Base-by-base conservation (phyloP, 1,284 basidiomycete species). In the Porodaedalea pini region DNA sequence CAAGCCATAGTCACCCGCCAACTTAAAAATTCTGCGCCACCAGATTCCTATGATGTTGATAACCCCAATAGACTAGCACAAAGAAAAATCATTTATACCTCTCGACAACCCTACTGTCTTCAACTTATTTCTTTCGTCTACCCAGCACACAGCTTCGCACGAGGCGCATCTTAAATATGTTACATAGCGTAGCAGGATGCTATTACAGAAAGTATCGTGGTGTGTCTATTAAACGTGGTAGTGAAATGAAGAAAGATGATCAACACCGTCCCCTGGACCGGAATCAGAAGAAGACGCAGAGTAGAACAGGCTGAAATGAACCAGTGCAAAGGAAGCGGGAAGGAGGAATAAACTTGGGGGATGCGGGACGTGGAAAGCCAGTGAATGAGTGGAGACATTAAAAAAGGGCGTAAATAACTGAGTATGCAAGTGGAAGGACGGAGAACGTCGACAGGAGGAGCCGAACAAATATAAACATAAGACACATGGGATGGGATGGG, bases 181-280 rank as follows among this genome's bases (percentile, higher is more conserved):
- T 57, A 57, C 50, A 57, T 57, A 57, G 40, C 19, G 41, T 57
- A 47, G 15, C 40, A 52, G 19, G 32, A 51, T 27, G 37, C 41
- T 8, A 39, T 36, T 32, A 17, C 37, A n/a, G 45, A 47, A 47
- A 47, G 31, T 11, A 17, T 47, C 45, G 25, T 47, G 25, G 31
- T 36, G 55, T 52, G 31, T 52, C 49, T 52, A 57, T n/a, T 47
- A 47, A 47, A 6, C 41, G 45, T 29, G 3, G 27, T 8, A 29
- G 11, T 11, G 27, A 29, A 17, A 31, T 36, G 49, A 8, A 57
- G 36, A 50, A 36, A 40, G 56, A 57, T 57, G 50, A 57, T 51
- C 41, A 57, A 52, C 50, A 57, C 43, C 50, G 41, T 48, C 56
- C 31, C 43, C 50, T 44, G 43, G 43, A 29, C 45, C 23, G 37